Evolutionary conservation across 129 eudicot species (phyloP), one percentile per base, ranked within the genome.

Genomic region (Logfia minima): DNA sequence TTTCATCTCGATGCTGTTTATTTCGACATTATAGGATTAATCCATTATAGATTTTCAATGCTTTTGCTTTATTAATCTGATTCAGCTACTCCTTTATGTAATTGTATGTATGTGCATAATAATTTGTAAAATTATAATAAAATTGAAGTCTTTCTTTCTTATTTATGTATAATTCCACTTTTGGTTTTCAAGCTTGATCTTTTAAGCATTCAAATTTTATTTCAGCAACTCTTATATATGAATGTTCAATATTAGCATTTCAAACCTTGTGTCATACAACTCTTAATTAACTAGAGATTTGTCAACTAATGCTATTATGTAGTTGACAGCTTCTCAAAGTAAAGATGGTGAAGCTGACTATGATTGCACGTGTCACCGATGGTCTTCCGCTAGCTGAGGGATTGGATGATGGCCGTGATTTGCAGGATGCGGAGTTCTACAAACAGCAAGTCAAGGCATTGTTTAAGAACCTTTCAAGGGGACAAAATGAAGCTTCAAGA

Each of bases 341-440:
- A 81, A 84, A 63, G 18, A 63, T 58, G 99, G 99, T 94, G 87
- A 94, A 94, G 85, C 79, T 94, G 90, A 94, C 99, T 4, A 87
- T 94, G 99, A 88, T 94, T 79, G 99, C 99, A n/a, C 99, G 99
- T 86, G 97, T 91, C 14, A 94, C 89, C 64, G 99, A 94, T 73
- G 99, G 99, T 2, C 97, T 94, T 62, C 99, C 96, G 0, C 79
- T 94, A 65, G 99, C 88, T 41, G 99, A 94, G 86, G 99, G 99
- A 75, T 84, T 94, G 65, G 99, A 94, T 80, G 99, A 94, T 86
- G 96, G 93, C 0, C 96, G 99, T 78, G 99, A 94, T 82, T 82
- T 94, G 81, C 96, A 83, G 51, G 96, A 94, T 85, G 85, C 89
- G 34, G 97, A 94, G 71, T 86, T 86, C 74, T 94, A 91, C 86